Percentiles rank a stretch among this genome's conserved stretches.
Evolutionary conservation across 768 basidiomycete genomes (phyloP).

Genomic region (Lactarius indigo): DNA sequence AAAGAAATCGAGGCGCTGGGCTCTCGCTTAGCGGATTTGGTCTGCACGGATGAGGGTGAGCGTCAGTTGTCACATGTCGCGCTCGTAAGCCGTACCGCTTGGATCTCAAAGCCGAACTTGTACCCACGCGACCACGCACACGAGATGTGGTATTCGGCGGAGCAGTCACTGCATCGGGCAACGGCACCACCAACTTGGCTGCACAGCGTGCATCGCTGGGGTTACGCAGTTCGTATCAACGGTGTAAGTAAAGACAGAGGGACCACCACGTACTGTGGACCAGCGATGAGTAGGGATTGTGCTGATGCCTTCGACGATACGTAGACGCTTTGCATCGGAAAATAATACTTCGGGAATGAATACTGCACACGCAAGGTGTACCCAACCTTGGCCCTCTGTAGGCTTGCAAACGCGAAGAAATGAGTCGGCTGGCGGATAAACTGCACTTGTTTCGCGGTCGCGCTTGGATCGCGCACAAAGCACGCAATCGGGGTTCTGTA

Average conservation of each 20-base stretch:
- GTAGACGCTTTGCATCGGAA: constrained; percentile 67
- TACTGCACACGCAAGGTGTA: constrained; percentile 84
- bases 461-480: constrained; percentile 66
- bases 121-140: constrained; percentile 87
- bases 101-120: constrained; percentile 91
- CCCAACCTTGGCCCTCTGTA: constrained; percentile 92
- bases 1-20: constrained; percentile 63
- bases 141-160: constrained; percentile 75
- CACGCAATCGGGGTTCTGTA: constrained; percentile 77
- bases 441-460: constrained; percentile 45
- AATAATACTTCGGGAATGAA: constrained; percentile 85
- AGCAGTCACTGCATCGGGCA: constrained; percentile 80
- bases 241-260: neutral
- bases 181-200: constrained; percentile 70
- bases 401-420: constrained; percentile 81
- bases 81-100: constrained; percentile 51
- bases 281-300: constrained; percentile 68
- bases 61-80: neutral
- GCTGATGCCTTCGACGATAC: constrained; percentile 83
- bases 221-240: constrained; percentile 19
- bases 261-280: constrained; percentile 54
- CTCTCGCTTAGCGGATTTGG: constrained; percentile 74
- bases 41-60: constrained; percentile 41
- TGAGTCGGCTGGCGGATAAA: constrained; percentile 51
- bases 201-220: constrained; percentile 75